A percentile compares a stretch with the other conserved stretches of the same genome.
These are phyloP conservation scores for Solanum ossicruentum DNA, from an alignment of 257 asterid genomes.

Conservation along the genomic window DNA sequence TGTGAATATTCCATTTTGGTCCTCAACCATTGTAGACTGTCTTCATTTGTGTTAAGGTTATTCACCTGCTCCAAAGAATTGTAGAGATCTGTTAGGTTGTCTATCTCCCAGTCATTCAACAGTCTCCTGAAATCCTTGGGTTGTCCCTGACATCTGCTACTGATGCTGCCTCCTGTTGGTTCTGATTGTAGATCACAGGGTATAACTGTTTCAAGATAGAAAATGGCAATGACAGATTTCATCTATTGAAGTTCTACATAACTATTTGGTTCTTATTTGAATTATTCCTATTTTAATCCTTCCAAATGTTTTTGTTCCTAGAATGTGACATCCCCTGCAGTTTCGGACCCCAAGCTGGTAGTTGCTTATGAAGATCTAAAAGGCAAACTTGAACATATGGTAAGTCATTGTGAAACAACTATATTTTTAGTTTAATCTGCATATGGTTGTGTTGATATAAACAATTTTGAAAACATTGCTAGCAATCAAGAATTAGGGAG, in stretches of 20 bases:
- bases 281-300: neutral
- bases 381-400: constrained; percentile 41
- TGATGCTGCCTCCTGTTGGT: too few relatives aligned
- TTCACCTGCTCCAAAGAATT: too few relatives aligned
- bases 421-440: neutral
- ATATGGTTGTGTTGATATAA: neutral
- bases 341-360: constrained; percentile 35
- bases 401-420: constrained; percentile 14
- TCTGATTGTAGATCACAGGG: too few relatives aligned
- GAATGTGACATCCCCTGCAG: constrained; percentile 14
- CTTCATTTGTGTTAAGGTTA: too few relatives aligned
- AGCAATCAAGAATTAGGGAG: constrained; percentile 52
- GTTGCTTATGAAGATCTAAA: constrained; percentile 38
- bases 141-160: too few relatives aligned
- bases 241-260: neutral
- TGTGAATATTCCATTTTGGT: too few relatives aligned
- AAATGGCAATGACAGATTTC: neutral
- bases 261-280: neutral
- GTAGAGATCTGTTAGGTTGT: too few relatives aligned
- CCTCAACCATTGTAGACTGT: too few relatives aligned
- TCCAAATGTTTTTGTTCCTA: constrained; percentile 9
- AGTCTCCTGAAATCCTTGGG: too few relatives aligned
- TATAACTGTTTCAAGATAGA: neutral
- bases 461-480: neutral
- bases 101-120: too few relatives aligned